Base-by-base conservation (phyloP, 805 yeast species). In the Yueomyces sinensis region DNA sequence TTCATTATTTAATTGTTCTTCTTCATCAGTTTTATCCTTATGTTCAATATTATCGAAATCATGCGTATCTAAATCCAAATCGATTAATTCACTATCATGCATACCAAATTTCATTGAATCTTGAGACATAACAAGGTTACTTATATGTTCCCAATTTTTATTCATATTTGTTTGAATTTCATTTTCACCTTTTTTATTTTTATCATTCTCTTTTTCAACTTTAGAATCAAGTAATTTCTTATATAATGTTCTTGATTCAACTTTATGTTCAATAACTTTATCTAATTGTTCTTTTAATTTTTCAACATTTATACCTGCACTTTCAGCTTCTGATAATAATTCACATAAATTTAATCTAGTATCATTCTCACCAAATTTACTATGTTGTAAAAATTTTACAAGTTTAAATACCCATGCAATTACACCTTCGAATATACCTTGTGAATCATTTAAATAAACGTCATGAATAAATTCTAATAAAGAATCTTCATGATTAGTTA, bases 381-480 rank as follows among this genome's bases (percentile, higher is more conserved):
- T 82, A 34, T 65, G 62, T 37, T 82, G 68, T 33, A 87, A 58
- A 41, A 82, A 72, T 11, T 62, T 59, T 19, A 86, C 60, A 34
- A 84, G 73, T 15, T 65, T 61, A 38, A 80, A 74, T 31, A 83
- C 63, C 96, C 96, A 89, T 5, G 56, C 55, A 31, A 83, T 66
- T 34, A 91, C 59, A 4, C 75, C 74, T 33, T 76, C 73, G 58
- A 89, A 89, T 4, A 89, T 59, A 4, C 75, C 71, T 23, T 71
- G 70, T 27, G 73, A 63, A 49, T 89, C 97, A 42, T 81, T 74
- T n/a, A 66, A 41, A 54, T 87, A 86, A n/a, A 86, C 71, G 35
- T 80, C 76, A 49, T 83, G 89, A 38, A 89, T 65, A 49, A 89
- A 91, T 35, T 62, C 62, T 63, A 82, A 82, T 32, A 82, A 66